These are phyloP conservation scores for Coniochaeta prunicola DNA, from an alignment of 2,329 filamentous ascomycete species.

Conservation along the genomic window DNA sequence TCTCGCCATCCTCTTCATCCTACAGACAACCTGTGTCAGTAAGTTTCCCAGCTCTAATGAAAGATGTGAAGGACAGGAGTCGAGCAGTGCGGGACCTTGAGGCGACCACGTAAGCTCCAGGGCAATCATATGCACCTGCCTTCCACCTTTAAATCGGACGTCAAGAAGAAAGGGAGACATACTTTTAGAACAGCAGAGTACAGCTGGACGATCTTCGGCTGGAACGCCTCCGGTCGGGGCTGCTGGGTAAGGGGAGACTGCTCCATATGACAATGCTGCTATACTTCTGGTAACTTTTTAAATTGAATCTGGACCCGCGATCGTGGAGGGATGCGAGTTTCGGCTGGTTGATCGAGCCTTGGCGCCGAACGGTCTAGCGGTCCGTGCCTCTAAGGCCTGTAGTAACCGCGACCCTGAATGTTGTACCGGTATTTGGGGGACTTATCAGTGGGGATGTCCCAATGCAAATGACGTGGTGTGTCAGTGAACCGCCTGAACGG, in stretches of 20 bases:
- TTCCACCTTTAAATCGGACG: neutral
- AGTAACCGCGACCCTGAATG: neutral
- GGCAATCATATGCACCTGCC: neutral
- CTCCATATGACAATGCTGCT: neutral
- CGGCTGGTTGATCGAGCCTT: neutral
- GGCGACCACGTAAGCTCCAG: neutral
- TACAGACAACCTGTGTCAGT: constrained; percentile 20
- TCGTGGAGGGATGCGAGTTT: neutral
- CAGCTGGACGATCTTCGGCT: constrained; percentile 87
- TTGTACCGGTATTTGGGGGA: neutral
- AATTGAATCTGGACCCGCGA: neutral
- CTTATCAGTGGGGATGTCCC: neutral
- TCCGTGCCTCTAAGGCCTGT: neutral
- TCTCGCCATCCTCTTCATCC: constrained; percentile 60
- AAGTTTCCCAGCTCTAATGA: neutral
- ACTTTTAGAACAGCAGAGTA: constrained; percentile 82
- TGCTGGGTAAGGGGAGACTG: constrained; percentile 92
- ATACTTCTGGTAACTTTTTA: neutral
- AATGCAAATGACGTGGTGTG: neutral
- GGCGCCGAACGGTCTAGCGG: neutral
- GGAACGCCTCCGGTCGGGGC: constrained; percentile 80
- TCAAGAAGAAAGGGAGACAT: constrained; percentile 12
- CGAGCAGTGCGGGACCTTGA: neutral
- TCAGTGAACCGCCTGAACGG: neutral
- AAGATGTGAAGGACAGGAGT: neutral